Evolutionary conservation across 2,329 filamentous ascomycete genomes (phyloP).

Genomic region (Stemphylium lycopersici): DNA sequence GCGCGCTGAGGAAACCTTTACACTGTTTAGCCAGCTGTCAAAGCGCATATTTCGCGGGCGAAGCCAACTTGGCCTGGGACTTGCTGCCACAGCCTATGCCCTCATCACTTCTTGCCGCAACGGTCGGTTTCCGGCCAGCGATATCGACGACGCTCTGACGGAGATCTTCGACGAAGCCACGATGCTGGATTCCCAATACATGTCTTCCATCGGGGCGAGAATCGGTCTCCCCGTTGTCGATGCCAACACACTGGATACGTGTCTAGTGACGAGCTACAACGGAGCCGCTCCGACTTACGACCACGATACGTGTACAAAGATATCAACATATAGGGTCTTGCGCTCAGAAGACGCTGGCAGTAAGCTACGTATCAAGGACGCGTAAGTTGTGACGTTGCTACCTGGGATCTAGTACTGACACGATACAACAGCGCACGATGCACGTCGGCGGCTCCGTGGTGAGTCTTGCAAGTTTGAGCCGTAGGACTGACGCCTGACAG

Average conservation of each 20-base stretch:
- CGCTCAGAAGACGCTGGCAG: background rate
- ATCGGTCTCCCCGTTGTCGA: background rate
- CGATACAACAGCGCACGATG: background rate
- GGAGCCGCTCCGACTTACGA: background rate
- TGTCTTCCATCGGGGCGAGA: conserved; percentile 1
- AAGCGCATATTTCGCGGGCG: conserved; percentile 1
- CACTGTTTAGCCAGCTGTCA: background rate
- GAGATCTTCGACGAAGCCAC: conserved; percentile 1
- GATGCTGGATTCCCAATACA: background rate
- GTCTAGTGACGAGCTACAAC: conserved; percentile 1
- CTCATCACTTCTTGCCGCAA: background rate
- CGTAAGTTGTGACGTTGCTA: background rate
- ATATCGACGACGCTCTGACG: background rate
- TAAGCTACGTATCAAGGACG: background rate
- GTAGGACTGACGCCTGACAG: background rate
- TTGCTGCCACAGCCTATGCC: background rate
- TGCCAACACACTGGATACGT: background rate
- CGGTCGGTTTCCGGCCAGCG: background rate
- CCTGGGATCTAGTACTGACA: background rate
- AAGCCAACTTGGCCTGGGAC: background rate
- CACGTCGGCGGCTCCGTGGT: conserved; percentile 1
- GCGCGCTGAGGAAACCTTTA: background rate
- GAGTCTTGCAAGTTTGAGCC: background rate
- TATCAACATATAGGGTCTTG: background rate
- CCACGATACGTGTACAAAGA: background rate